Evolutionary conservation across 306 rosid species (phyloP).

Genomic region (Geum urbanum): DNA sequence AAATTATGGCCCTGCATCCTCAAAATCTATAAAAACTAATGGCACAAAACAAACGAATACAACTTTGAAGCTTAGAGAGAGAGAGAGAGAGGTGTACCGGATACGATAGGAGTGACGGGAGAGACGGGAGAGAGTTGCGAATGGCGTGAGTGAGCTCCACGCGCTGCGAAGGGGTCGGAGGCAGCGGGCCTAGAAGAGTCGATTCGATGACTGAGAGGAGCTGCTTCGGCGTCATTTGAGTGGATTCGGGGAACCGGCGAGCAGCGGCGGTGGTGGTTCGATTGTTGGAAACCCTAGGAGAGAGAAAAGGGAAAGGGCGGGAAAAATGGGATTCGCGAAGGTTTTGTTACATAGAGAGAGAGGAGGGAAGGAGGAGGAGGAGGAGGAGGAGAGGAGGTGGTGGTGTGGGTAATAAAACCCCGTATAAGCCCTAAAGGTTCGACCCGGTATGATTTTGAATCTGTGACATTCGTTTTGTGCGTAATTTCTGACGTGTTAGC

Average conservation of each 20-base stretch:
- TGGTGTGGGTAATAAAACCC: conserved; percentile 22
- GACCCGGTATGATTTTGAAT: not conserved
- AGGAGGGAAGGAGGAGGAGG: not conserved
- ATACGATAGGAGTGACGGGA: conserved; percentile 68
- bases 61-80: no score
- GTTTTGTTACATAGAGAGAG: not conserved
- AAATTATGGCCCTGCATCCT: not conserved
- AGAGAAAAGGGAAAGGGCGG: conserved; percentile 32
- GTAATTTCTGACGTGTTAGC: no score
- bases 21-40: not conserved
- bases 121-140: conserved; percentile 53
- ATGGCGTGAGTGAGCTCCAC: conserved; percentile 80
- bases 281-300: conserved; percentile 30
- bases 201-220: conserved; percentile 63
- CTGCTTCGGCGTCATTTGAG: conserved; percentile 69
- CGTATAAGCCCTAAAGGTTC: conserved; percentile 20
- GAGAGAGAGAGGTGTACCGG: conserved; percentile 34
- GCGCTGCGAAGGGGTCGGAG: conserved; percentile 63
- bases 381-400: not conserved
- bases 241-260: not conserved
- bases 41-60: not conserved
- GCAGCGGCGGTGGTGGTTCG: not conserved
- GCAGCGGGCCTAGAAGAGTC: conserved; percentile 65
- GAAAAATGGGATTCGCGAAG: conserved; percentile 20
- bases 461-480: not conserved